Percentiles rank a stretch among this genome's conserved stretches.
These are phyloP conservation scores for Alternaria atra DNA, from an alignment of 2,329 filamentous ascomycete genomes.

Conservation along the genomic window DNA sequence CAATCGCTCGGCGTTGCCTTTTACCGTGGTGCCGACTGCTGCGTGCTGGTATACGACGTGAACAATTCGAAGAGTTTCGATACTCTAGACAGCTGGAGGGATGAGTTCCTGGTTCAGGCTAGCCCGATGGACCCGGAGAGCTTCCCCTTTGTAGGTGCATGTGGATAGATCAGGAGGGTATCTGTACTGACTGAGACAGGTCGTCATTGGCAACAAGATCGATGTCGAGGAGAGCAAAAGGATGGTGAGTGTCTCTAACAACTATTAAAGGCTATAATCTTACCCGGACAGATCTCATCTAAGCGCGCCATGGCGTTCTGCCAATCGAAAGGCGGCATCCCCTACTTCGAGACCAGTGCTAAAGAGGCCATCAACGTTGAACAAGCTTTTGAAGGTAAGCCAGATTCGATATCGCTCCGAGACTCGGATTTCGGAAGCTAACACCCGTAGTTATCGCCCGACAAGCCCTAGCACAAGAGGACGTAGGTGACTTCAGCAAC, in stretches of 20 bases:
- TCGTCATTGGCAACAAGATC: conserved; percentile 98
- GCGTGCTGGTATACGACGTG: conserved; percentile 96
- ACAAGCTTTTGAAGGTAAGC: conserved; percentile 74
- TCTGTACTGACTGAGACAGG: conserved; percentile 60
- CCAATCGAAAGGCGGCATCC: conserved; percentile 95
- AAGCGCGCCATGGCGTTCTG: conserved; percentile 98
- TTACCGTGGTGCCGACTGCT: conserved; percentile 97
- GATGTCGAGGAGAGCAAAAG: conserved; percentile 98
- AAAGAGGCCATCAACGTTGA: conserved; percentile 99
- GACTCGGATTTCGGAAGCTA: neutral
- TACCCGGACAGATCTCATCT: conserved; percentile 75
- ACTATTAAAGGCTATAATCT: neutral
- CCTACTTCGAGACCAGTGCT: conserved; percentile 98
- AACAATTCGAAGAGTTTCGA: conserved; percentile 99
- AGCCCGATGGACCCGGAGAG: conserved; percentile 95
- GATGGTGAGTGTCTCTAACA: conserved; percentile 66
- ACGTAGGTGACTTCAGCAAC: conserved; percentile 95
- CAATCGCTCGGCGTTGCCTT: conserved; percentile 97
- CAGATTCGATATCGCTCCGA: neutral
- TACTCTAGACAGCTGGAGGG: conserved; percentile 96
- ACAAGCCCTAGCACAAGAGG: conserved; percentile 94
- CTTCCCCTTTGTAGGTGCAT: conserved; percentile 85
- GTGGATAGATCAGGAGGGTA: conserved; percentile 20
- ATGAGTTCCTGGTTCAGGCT: conserved; percentile 97
- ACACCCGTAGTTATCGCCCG: conserved; percentile 81